Percentiles rank a stretch among this genome's conserved stretches.
These are phyloP conservation scores for Paramecium sexaurelia DNA, from an alignment of 73 alveolate species.

Conservation along the genomic window DNA sequence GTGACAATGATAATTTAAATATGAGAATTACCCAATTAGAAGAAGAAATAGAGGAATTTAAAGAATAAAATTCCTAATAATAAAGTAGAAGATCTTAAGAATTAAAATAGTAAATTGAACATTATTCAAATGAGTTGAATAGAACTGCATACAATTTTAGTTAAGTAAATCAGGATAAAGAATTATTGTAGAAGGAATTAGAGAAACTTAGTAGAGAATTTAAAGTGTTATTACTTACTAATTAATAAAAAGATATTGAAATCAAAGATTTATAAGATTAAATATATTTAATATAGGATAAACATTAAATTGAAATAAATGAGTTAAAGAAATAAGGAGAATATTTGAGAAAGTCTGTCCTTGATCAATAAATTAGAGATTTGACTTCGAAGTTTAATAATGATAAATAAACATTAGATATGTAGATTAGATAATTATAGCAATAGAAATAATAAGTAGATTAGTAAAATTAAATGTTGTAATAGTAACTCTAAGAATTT, in stretches of 20 bases:
- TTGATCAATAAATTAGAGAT: conserved; percentile 35
- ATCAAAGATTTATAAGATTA: neutral
- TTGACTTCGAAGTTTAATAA: neutral
- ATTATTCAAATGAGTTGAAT: neutral
- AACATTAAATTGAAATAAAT: neutral
- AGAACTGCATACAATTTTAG: neutral
- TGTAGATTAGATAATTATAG: neutral
- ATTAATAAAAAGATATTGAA: neutral
- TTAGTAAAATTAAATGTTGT: too few relatives aligned
- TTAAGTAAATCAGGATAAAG: neutral
- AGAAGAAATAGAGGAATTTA: neutral
- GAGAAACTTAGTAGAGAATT: neutral
- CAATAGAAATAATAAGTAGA: neutral
- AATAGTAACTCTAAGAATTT: neutral
- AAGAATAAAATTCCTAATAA: neutral
- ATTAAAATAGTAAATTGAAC: neutral
- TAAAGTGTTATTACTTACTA: neutral
- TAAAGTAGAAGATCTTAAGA: neutral
- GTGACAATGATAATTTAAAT: neutral
- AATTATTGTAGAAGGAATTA: neutral
- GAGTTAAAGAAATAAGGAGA: neutral
- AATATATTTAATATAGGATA: neutral
- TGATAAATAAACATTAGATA: conserved; percentile 20
- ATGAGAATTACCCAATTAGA: neutral
- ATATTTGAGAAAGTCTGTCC: neutral